These are phyloP conservation scores for Penicillium coffeae DNA, from an alignment of 495 filamentous ascomycete species.

Conservation along the genomic window DNA sequence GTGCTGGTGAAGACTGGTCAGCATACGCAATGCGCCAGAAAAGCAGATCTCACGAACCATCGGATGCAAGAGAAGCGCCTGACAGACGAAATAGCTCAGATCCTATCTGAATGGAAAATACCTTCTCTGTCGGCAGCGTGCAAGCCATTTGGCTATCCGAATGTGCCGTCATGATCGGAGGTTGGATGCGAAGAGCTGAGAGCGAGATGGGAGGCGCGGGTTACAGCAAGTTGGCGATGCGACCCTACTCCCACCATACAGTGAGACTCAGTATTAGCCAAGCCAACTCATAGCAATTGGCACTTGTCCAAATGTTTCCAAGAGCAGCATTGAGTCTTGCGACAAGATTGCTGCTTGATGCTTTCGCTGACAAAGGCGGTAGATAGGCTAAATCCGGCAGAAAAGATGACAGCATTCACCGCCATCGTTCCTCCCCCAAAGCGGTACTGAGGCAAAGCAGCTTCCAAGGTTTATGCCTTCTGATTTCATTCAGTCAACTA, in stretches of 20 bases:
- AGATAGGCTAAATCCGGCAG: background rate
- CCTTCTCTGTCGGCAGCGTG: slow-evolving; percentile 55
- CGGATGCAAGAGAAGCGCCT: slow-evolving; percentile 90
- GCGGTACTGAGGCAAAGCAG: too few relatives aligned
- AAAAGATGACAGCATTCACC: background rate
- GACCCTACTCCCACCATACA: background rate
- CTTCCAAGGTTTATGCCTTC: too few relatives aligned
- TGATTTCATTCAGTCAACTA: too few relatives aligned
- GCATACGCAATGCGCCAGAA: background rate
- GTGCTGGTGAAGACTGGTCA: slow-evolving; percentile 53
- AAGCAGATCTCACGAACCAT: slow-evolving; percentile 62
- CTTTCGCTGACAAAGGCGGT: background rate
- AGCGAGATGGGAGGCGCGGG: background rate
- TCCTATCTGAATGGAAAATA: slow-evolving; percentile 94
- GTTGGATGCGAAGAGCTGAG: background rate
- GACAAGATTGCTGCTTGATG: background rate
- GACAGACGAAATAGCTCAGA: slow-evolving; percentile 87
- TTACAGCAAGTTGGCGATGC: background rate
- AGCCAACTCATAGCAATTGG: background rate
- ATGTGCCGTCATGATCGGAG: background rate
- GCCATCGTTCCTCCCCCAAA: background rate
- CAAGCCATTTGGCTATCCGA: slow-evolving; percentile 6
- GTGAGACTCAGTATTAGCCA: background rate
- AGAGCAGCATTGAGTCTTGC: background rate
- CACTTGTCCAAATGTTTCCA: background rate